Percentiles rank a stretch among this genome's conserved stretches.
Conservation (phyloP, 2,329 filamentous ascomycete genomes). For the Pseudogymnoascus destructans region DNA sequence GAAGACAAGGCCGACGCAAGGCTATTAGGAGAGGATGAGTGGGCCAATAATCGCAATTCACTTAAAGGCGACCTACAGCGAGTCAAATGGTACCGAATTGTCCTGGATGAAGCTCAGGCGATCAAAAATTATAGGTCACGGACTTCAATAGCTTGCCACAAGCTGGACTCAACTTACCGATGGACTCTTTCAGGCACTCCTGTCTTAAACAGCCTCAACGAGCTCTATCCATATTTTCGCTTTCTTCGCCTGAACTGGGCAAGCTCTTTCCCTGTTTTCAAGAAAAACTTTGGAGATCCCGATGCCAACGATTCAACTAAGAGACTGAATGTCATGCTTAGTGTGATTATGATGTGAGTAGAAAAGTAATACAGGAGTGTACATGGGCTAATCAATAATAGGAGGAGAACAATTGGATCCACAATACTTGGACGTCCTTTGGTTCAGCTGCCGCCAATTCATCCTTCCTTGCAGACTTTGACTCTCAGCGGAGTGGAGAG, state of each 20-base stretch:
- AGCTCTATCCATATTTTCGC: slow-evolving; percentile 24
- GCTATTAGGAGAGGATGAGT: slow-evolving; percentile 94
- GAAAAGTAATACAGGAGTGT: not conserved
- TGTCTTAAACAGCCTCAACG: slow-evolving; percentile 17
- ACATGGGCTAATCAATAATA: not conserved
- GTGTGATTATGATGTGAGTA: not conserved
- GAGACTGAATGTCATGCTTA: not conserved
- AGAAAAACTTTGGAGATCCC: slow-evolving; percentile 23
- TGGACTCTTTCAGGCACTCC: slow-evolving; percentile 26
- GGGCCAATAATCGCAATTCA: slow-evolving; percentile 67
- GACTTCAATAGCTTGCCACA: slow-evolving; percentile 34
- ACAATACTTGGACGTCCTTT: slow-evolving; percentile 40
- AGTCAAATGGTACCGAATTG: slow-evolving; percentile 36
- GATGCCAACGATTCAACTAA: slow-evolving; percentile 13
- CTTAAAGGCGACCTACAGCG: slow-evolving; percentile 37
- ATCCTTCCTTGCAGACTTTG: slow-evolving; percentile 30
- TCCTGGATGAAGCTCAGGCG: slow-evolving; percentile 43
- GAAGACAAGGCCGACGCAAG: slow-evolving; percentile 91
- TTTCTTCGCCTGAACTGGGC: slow-evolving; percentile 17
- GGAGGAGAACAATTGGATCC: slow-evolving; percentile 39
- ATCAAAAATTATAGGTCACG: slow-evolving; percentile 37
- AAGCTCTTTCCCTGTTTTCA: slow-evolving; percentile 13
- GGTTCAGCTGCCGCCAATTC: slow-evolving; percentile 38
- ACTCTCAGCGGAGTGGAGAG: slow-evolving; percentile 40
- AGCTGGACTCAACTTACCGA: slow-evolving; percentile 21